These are phyloP conservation scores for Chlorella vulgaris DNA, from an alignment of 139 green algal genomes.

Conservation along the genomic window DNA sequence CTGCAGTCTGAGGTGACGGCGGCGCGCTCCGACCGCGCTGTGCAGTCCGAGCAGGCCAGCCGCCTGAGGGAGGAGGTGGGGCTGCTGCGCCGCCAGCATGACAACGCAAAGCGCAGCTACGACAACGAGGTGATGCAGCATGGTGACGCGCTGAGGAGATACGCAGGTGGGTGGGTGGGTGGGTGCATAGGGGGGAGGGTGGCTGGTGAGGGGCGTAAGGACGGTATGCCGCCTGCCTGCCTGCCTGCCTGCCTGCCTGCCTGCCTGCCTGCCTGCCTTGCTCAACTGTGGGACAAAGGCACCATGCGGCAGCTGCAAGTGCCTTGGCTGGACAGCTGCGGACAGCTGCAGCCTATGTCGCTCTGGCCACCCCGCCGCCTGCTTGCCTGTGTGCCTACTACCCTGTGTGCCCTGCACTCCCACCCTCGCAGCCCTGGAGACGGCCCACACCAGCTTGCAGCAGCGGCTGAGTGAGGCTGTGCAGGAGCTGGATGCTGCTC, in stretches of 20 bases:
- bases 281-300: too few relatives aligned
- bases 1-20: conserved; percentile 11
- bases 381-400: neutral
- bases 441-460: conserved; percentile 24
- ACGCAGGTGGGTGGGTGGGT: neutral
- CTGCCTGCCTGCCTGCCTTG: neutral
- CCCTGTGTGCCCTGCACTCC: neutral
- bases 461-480: conserved; percentile 24
- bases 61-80: conserved; percentile 32
- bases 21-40: neutral
- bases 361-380: neutral
- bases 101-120: conserved; percentile 43
- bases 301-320: too few relatives aligned
- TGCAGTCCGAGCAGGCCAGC: neutral
- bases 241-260: neutral
- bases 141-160: conserved; percentile 46
- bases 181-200: neutral
- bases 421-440: conserved; percentile 25
- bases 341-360: too few relatives aligned
- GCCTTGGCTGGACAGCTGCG: too few relatives aligned
- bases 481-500: conserved; percentile 26
- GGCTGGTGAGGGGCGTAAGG: neutral
- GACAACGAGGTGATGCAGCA: conserved; percentile 55
- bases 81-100: conserved; percentile 28
- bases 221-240: neutral